Conservation (phyloP, 2,329 filamentous ascomycete species). For the Pseudogymnoascus sp. region DNA sequence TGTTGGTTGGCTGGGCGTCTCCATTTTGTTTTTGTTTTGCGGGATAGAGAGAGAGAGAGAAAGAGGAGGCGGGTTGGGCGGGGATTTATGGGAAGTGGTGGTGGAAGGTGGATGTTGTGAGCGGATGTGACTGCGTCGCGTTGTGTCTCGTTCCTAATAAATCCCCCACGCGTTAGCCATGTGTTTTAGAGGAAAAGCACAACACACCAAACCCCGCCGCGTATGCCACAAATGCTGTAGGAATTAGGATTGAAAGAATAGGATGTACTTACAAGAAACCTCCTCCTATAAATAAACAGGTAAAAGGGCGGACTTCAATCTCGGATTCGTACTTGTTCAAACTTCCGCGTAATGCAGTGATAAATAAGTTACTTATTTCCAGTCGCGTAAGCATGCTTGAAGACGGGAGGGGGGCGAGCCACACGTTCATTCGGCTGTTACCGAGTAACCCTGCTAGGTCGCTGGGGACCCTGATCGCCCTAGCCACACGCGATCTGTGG, state of each 20-base stretch:
- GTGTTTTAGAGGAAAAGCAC: too few relatives aligned
- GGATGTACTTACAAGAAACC: not conserved
- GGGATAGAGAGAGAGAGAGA: not conserved
- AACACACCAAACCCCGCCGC: too few relatives aligned
- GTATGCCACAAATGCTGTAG: not conserved
- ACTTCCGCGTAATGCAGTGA: too few relatives aligned
- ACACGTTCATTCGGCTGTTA: conserved; percentile 4
- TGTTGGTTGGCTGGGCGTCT: not conserved
- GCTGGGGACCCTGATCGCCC: not conserved
- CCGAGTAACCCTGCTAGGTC: conserved; percentile 5
- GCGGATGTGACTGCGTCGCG: too few relatives aligned
- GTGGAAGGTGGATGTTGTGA: not conserved
- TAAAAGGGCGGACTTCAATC: too few relatives aligned
- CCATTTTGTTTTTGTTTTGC: not conserved
- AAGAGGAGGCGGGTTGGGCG: not conserved
- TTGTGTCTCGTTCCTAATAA: too few relatives aligned
- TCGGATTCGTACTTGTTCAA: too few relatives aligned
- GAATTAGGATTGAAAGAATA: not conserved
- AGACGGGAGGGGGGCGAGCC: not conserved
- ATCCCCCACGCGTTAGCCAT: too few relatives aligned
- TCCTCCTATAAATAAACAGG: too few relatives aligned
- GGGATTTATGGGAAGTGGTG: not conserved
- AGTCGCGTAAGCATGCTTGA: not conserved
- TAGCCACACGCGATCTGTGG: not conserved
- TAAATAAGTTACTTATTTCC: conserved; percentile 4